Evolutionary conservation across 139 green algal species (phyloP).

Genomic region (Nannochloris sp.): DNA sequence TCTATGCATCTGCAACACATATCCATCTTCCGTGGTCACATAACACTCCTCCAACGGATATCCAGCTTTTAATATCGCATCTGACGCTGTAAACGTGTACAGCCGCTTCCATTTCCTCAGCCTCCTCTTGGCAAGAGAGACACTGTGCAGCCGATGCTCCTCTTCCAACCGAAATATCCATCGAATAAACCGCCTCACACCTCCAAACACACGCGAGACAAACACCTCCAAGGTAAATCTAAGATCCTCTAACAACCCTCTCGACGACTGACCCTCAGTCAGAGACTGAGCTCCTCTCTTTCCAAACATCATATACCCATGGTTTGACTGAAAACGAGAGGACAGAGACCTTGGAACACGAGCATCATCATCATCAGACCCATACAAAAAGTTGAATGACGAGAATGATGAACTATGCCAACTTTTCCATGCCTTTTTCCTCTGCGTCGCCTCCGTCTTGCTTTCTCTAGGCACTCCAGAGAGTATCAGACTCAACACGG

Average conservation of each 20-base stretch:
- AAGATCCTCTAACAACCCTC: slow-evolving; percentile 53
- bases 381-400: no score
- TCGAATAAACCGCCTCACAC: slow-evolving; percentile 25
- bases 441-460: no score
- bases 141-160: neutral
- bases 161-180: slow-evolving; percentile 20
- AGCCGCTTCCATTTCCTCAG: slow-evolving; percentile 14
- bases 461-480: no score
- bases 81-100: slow-evolving; percentile 28
- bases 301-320: slow-evolving; percentile 8
- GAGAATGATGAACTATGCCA: no score
- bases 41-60: slow-evolving; percentile 66
- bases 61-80: slow-evolving; percentile 39
- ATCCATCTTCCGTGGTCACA: slow-evolving; percentile 70
- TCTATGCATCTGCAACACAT: slow-evolving; percentile 74
- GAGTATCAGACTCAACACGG: no score
- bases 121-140: neutral
- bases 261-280: neutral
- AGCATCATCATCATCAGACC: no score
- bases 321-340: no score
- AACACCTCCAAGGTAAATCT: slow-evolving; percentile 42
- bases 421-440: no score
- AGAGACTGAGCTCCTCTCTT: neutral
- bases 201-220: slow-evolving; percentile 39
- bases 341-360: no score